Percentiles rank a stretch among this genome's conserved stretches.
phyloP scores from a whole-genome alignment of 1,284 basidiomycete genomes.

The Microbotryomycetes sp. region DNA sequence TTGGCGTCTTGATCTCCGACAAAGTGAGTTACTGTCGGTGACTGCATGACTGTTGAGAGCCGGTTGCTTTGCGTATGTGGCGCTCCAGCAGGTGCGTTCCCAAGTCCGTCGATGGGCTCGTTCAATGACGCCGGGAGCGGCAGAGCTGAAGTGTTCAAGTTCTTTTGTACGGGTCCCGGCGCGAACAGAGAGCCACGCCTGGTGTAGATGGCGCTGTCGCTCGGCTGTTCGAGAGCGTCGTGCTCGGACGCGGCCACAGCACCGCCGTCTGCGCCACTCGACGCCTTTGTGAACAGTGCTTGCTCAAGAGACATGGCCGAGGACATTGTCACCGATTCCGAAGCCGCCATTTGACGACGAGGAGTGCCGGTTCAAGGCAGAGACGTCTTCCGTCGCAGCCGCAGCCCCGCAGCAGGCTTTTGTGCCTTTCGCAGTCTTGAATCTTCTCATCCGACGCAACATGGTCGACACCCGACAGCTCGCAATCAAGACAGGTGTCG shows the following conservation, averaged over 20 bases:
- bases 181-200: neutral
- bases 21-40: neutral
- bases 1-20: neutral
- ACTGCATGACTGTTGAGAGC: neutral
- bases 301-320: neutral
- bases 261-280: neutral
- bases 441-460: neutral
- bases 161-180: neutral
- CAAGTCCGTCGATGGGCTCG: neutral
- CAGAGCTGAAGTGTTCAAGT: neutral
- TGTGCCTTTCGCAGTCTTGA: neutral
- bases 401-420: neutral
- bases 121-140: neutral
- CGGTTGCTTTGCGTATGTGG: neutral
- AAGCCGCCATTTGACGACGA: neutral
- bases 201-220: neutral
- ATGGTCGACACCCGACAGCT: constrained; percentile 14
- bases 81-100: neutral
- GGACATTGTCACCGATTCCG: neutral
- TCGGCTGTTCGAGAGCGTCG: too few species aligned
- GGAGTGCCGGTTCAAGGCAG: neutral
- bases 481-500: constrained; percentile 27
- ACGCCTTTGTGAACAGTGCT: neutral
- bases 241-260: too few species aligned
- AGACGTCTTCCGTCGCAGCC: neutral